Conservation (phyloP, 371 early-diverging fungal genomes). For the Zopfochytrium polystomum region DNA sequence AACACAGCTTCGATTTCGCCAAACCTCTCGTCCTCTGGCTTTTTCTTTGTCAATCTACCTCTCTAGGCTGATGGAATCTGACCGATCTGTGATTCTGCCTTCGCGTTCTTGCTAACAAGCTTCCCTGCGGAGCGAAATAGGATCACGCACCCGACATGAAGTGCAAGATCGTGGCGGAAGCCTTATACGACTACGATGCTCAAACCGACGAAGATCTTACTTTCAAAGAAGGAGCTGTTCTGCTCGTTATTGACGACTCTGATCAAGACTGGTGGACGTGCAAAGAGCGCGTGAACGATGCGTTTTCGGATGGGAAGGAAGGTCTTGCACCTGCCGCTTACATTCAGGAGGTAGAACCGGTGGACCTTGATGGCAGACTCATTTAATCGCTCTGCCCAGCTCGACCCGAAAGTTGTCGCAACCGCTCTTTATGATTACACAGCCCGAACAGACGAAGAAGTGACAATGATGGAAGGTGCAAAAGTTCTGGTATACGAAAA, state of each 20-base stretch:
- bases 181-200: conserved; percentile 79
- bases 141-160: conserved; percentile 25
- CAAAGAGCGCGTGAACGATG: conserved; percentile 28
- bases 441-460: conserved; percentile 82
- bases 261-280: conserved; percentile 46
- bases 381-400: conserved; percentile 11
- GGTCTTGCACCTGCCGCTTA: conserved; percentile 47
- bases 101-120: too few relatives aligned
- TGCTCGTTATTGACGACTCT: conserved; percentile 41
- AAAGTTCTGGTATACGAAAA: conserved; percentile 34
- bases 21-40: too few relatives aligned
- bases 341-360: conserved; percentile 36
- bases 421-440: conserved; percentile 79
- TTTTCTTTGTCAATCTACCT: too few relatives aligned
- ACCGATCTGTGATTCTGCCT: too few relatives aligned
- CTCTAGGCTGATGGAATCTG: too few relatives aligned
- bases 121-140: too few relatives aligned
- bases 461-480: conserved; percentile 68
- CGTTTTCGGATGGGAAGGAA: conserved; percentile 35
- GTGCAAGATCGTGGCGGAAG: conserved; percentile 52
- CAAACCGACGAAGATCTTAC: conserved; percentile 81
- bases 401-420: conserved; percentile 25
- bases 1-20: too few relatives aligned
- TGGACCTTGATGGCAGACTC: not conserved
- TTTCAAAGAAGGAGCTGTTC: conserved; percentile 61